Evolutionary conservation across 2,329 filamentous ascomycete genomes (phyloP), one percentile per base, ranked within the genome.

Genomic region (Microdochium bolleyi): DNA sequence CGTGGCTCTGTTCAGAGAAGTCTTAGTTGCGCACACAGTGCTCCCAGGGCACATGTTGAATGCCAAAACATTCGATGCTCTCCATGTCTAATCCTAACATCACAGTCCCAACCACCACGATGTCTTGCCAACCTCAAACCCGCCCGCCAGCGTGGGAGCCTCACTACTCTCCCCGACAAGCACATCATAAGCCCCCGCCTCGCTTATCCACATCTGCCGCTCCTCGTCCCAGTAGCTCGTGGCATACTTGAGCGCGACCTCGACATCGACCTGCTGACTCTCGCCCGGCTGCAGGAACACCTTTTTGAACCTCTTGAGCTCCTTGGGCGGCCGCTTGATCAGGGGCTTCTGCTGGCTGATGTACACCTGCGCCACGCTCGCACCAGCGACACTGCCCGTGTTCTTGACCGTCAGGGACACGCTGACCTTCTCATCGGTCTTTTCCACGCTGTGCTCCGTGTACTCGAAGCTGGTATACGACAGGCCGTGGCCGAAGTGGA

Each of bases 401-500:
- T 88, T 80, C 60, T 70, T 76, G 52, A 80, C 61, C 2, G 70
- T 74, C 73, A 53, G 78, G 68, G 67, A 49, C 60, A 63, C 7
- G 9, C 3, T 8, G 9, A 19, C 30, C 10, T 24, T 25, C 5
- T 16, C 32, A 2, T 59, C 52, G 79, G 63, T 1, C 70, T 64
- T 51, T 66, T 65, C 2, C 64, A 61, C 59, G 69, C 74, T 3
- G 74, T 75, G 0, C 83, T 76, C 1, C 74, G 70, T 81, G 61
- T 88, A 85, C 49, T 77, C 74, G 63, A 90, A 90, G 0, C 71
- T 78, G 0, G 86, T 89, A 66, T 90, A 91, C 0, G 84, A 87
- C 8, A 90, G 74, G 1, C 87, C 87, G 63, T 88, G 85, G 11
- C 87, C 87, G 58, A 90, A 90, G 25, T 84, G 76, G 68, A 89